These are phyloP conservation scores for Candida caryicola DNA, from an alignment of 805 yeast species.

Conservation along the genomic window DNA sequence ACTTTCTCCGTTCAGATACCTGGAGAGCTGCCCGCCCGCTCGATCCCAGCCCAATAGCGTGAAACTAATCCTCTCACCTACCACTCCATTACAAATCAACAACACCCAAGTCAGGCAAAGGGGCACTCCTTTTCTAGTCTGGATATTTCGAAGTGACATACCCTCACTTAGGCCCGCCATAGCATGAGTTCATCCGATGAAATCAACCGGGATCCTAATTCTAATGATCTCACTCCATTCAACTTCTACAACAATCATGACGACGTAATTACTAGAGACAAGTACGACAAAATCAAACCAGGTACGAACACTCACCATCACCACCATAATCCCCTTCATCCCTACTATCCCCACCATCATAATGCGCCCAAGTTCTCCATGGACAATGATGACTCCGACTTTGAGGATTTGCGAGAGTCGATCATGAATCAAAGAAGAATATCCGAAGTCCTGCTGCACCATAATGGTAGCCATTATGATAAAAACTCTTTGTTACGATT, in stretches of 20 bases:
- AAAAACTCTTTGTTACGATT: constrained; percentile 42
- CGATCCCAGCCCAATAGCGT: not conserved
- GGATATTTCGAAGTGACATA: no score
- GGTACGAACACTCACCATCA: not conserved
- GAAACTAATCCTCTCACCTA: no score
- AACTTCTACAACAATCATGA: not conserved
- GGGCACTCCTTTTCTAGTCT: no score
- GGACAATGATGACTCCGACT: constrained; percentile 36
- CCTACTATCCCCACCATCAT: not conserved
- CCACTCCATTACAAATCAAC: no score
- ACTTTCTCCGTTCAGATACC: no score
- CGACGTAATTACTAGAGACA: not conserved
- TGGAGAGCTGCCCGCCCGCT: no score
- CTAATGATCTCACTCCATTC: not conserved
- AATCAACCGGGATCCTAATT: not conserved
- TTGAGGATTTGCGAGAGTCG: constrained; percentile 33
- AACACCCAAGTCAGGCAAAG: no score
- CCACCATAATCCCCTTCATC: not conserved
- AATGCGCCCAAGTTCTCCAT: constrained; percentile 23
- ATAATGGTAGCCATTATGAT: constrained; percentile 7
- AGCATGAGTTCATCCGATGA: not conserved
- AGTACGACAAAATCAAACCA: not conserved
- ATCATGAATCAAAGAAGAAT: constrained; percentile 27
- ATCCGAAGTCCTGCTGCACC: constrained; percentile 13
- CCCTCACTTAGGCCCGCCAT: no score